These are phyloP conservation scores for Plantago coronopus DNA, from an alignment of 305 asterid species.

Conservation along the genomic window DNA sequence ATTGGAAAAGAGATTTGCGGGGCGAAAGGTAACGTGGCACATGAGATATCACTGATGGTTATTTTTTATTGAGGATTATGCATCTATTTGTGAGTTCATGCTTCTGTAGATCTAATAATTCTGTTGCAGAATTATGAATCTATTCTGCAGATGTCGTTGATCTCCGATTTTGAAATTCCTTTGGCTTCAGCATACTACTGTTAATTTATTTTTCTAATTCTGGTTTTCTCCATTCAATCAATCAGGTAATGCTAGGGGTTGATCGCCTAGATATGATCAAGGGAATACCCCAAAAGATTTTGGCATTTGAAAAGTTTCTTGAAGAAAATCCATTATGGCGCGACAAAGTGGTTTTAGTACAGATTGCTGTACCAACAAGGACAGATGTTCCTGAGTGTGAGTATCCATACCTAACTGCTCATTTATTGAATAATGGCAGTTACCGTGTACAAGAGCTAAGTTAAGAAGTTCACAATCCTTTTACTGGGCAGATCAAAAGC, in stretches of 20 bases:
- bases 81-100: background rate
- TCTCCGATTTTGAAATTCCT: background rate
- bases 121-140: background rate
- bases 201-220: constrained; percentile 11
- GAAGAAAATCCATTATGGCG: constrained; percentile 93
- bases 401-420: constrained; percentile 34
- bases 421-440: constrained; percentile 20
- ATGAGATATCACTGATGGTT: constrained; percentile 9
- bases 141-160: constrained; percentile 6
- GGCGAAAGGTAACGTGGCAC: constrained; percentile 55
- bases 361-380: constrained; percentile 95
- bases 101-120: background rate
- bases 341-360: constrained; percentile 81
- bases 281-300: constrained; percentile 92
- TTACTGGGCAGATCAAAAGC: constrained; percentile 50
- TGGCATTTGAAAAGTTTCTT: constrained; percentile 94
- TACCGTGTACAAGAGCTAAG: background rate
- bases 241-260: constrained; percentile 90
- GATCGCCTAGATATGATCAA: constrained; percentile 94
- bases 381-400: constrained; percentile 97
- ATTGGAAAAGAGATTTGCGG: constrained; percentile 80
- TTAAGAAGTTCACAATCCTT: constrained; percentile 5
- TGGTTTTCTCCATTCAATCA: constrained; percentile 19
- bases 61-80: background rate
- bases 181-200: constrained; percentile 8